These are phyloP conservation scores for Collybia sp. DNA, from an alignment of 768 basidiomycete genomes.

Conservation along the genomic window DNA sequence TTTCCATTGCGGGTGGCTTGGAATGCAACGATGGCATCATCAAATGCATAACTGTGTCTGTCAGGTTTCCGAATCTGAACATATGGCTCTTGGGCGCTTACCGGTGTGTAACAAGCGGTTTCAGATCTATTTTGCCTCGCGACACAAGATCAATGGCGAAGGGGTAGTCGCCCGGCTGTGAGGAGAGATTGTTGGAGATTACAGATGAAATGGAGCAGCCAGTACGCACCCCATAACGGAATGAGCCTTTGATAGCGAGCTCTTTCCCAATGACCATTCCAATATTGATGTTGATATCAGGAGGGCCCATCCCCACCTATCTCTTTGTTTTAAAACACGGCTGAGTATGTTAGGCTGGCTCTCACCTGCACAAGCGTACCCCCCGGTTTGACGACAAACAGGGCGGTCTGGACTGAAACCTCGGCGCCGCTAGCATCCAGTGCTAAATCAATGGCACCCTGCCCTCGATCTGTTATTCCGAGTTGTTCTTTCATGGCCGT, in stretches of 20 bases:
- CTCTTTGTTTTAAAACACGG: background rate
- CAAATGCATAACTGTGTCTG: constrained; percentile 61
- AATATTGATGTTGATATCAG: constrained; percentile 73
- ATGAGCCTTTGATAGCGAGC: constrained; percentile 81
- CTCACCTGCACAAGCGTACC: constrained; percentile 69
- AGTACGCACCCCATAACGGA: constrained; percentile 74
- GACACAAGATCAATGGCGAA: constrained; percentile 82
- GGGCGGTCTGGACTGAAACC: constrained; percentile 83
- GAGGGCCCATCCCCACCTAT: constrained; percentile 83
- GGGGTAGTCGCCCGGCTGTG: constrained; percentile 78
- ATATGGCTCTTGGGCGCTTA: constrained; percentile 22
- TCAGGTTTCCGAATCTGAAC: constrained; percentile 1
- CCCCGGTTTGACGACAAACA: constrained; percentile 71
- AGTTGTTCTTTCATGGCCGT: constrained; percentile 59
- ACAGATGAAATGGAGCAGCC: background rate
- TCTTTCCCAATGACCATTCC: constrained; percentile 71
- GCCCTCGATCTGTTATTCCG: constrained; percentile 67
- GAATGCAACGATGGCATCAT: constrained; percentile 78
- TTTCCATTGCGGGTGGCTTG: constrained; percentile 74
- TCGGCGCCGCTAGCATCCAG: constrained; percentile 93
- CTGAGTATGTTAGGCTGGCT: background rate
- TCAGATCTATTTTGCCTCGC: constrained; percentile 79
- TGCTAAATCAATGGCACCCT: constrained; percentile 74
- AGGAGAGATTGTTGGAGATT: constrained; percentile 2
- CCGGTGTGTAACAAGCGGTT: constrained; percentile 87